Evolutionary conservation across 2,329 filamentous ascomycete species (phyloP).

Genomic region (Plectosphaerella cucumerina): DNA sequence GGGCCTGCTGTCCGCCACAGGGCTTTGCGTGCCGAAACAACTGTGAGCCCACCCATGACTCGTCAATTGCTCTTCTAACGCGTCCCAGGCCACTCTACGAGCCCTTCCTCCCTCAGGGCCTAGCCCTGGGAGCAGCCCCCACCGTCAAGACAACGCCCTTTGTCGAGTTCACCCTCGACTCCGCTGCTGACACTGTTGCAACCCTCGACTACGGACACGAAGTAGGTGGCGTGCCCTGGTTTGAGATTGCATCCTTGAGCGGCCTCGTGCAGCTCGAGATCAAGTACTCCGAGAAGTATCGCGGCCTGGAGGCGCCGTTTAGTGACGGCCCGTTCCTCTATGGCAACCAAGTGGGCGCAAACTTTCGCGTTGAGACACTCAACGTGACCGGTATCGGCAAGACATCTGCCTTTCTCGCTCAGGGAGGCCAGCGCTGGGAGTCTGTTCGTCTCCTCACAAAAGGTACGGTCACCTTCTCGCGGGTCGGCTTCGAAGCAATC

Average conservation of each 20-base stretch:
- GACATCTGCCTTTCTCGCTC: conserved; percentile 27
- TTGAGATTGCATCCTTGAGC: conserved; percentile 20
- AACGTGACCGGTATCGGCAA: conserved; percentile 24
- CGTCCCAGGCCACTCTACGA: too few species aligned
- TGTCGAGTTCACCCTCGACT: too few species aligned
- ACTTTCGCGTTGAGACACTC: conserved; percentile 32
- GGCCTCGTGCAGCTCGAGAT: conserved; percentile 26
- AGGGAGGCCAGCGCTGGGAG: conserved; percentile 36
- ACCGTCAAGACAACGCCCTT: too few species aligned
- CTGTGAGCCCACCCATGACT: too few species aligned
- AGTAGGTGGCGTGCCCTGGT: conserved; percentile 26
- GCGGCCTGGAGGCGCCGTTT: conserved; percentile 18
- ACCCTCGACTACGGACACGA: conserved; percentile 27
- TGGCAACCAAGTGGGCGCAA: conserved; percentile 21
- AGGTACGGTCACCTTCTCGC: conserved; percentile 22
- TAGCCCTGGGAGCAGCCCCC: too few species aligned
- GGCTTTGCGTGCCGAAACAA: too few species aligned
- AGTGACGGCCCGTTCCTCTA: conserved; percentile 25
- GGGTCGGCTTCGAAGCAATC: conserved; percentile 25
- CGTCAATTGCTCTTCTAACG: too few species aligned
- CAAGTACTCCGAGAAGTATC: conserved; percentile 28
- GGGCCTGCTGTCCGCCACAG: too few species aligned
- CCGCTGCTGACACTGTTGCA: conserved; percentile 2
- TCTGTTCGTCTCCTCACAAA: conserved; percentile 29
- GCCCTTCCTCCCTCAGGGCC: too few species aligned